Evolutionary conservation across 1,284 basidiomycete species (phyloP).

Genomic region (Vanrija sp.): DNA sequence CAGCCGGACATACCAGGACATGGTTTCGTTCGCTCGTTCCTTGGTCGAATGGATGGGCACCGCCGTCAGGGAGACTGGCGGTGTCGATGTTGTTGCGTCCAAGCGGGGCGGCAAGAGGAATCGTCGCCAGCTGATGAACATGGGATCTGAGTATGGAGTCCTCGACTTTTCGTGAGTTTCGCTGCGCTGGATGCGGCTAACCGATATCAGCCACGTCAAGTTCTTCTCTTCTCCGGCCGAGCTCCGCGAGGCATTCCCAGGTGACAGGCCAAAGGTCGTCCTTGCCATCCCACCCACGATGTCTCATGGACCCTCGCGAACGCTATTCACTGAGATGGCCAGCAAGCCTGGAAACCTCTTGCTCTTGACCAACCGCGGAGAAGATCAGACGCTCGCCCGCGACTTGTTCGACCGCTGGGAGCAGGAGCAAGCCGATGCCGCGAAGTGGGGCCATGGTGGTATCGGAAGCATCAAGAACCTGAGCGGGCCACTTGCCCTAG

Average conservation of each 20-base stretch:
- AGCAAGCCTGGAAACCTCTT: constrained; percentile 75
- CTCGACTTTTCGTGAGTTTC: constrained; percentile 47
- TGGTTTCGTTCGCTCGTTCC: constrained; percentile 89
- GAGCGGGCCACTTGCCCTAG: constrained; percentile 63
- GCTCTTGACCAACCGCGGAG: constrained; percentile 70
- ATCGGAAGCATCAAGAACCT: constrained; percentile 79
- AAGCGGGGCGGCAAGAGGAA: constrained; percentile 57
- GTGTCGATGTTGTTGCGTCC: constrained; percentile 62
- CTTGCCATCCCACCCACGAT: constrained; percentile 87
- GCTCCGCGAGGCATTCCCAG: constrained; percentile 74
- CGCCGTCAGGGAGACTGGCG: constrained; percentile 82
- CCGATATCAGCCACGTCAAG: constrained; percentile 67
- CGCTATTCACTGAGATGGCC: constrained; percentile 80
- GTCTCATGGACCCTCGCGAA: constrained; percentile 86
- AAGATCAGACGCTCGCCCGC: constrained; percentile 74
- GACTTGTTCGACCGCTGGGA: constrained; percentile 78
- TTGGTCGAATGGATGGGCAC: constrained; percentile 99
- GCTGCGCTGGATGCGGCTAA: background rate
- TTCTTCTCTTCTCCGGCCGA: constrained; percentile 81
- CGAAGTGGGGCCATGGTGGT: constrained; percentile 71
- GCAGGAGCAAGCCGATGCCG: constrained; percentile 61
- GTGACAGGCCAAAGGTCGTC: constrained; percentile 84
- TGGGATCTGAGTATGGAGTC: constrained; percentile 39
- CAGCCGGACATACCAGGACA: constrained; percentile 84
- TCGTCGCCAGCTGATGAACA: constrained; percentile 14